Conservation (phyloP, 768 basidiomycete genomes). For the Boletus eberwhitei region DNA sequence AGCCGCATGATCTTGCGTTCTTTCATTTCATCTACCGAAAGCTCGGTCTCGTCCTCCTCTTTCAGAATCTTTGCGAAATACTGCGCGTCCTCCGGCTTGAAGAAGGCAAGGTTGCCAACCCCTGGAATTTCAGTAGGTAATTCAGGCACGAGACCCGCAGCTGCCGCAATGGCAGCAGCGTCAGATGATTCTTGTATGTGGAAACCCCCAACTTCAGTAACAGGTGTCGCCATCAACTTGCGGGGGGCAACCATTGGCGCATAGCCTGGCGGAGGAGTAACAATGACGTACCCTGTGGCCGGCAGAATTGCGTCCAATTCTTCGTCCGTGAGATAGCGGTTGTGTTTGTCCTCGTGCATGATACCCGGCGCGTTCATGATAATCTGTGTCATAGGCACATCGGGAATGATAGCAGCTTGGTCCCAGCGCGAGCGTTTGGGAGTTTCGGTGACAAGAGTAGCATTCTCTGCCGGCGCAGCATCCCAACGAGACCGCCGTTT, state of each 20-base stretch:
- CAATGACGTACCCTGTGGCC: conserved; percentile 80
- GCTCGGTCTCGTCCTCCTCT: conserved; percentile 91
- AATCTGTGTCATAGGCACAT: conserved; percentile 71
- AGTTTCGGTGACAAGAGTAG: conserved; percentile 48
- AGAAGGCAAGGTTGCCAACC: conserved; percentile 94
- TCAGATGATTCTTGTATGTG: conserved; percentile 96
- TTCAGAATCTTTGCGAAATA: conserved; percentile 96
- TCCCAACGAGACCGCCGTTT: conserved; percentile 97
- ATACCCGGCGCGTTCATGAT: conserved; percentile 85
- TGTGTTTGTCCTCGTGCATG: conserved; percentile 92
- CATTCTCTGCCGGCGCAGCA: conserved; percentile 76
- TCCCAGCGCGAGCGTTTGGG: conserved; percentile 97
- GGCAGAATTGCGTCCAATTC: conserved; percentile 93
- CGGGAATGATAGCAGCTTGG: conserved; percentile 76
- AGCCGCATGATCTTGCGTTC: conserved; percentile 99
- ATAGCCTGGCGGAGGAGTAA: conserved; percentile 93
- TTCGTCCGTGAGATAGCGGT: conserved; percentile 93
- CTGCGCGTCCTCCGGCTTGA: conserved; percentile 97
- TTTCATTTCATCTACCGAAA: conserved; percentile 97
- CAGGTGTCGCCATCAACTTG: conserved; percentile 55
- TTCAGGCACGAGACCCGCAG: conserved; percentile 89
- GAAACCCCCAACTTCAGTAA: conserved; percentile 75
- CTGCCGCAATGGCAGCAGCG: conserved; percentile 81
- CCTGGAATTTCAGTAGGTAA: conserved; percentile 97
- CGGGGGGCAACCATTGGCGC: conserved; percentile 69